A percentile compares a stretch with the other conserved stretches of the same genome.
Evolutionary conservation across 441 rosid genomes (phyloP).

Genomic region (Erodium chrysanthum): DNA sequence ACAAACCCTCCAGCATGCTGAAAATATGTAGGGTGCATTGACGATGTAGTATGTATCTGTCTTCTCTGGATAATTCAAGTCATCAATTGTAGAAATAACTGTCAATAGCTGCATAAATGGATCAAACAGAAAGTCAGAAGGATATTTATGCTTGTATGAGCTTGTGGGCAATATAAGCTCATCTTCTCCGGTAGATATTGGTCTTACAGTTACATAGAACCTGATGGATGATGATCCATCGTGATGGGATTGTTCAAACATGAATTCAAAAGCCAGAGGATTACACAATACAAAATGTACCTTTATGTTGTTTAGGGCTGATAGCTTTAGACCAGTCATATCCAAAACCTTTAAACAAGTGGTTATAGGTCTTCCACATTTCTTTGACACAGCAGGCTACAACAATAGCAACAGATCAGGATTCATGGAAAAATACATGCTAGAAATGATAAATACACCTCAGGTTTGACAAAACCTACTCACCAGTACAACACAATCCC

Average conservation of each 20-base stretch:
- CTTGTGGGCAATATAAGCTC: neutral
- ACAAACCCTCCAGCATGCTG: constrained; percentile 87
- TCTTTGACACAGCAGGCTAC: constrained; percentile 51
- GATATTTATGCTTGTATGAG: neutral
- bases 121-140: neutral
- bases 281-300: constrained; percentile 18
- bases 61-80: constrained; percentile 68
- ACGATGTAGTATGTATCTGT: constrained; percentile 55
- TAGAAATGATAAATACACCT: neutral
- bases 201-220: too few species aligned
- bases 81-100: constrained; percentile 48
- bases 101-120: constrained; percentile 41
- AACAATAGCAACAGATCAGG: constrained; percentile 14
- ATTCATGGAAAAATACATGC: constrained; percentile 2
- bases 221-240: too few species aligned
- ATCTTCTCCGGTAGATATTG: neutral
- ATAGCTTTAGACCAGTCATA: constrained; percentile 62
- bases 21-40: constrained; percentile 23
- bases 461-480: constrained; percentile 10
- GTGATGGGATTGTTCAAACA: too few species aligned
- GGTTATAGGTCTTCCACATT: constrained; percentile 38
- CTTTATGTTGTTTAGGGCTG: constrained; percentile 59
- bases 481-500: constrained; percentile 64
- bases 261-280: neutral
- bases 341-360: constrained; percentile 61